Base-by-base conservation (phyloP, 1,139 yeast species). In the Blastobotrys arbuscula region DNA sequence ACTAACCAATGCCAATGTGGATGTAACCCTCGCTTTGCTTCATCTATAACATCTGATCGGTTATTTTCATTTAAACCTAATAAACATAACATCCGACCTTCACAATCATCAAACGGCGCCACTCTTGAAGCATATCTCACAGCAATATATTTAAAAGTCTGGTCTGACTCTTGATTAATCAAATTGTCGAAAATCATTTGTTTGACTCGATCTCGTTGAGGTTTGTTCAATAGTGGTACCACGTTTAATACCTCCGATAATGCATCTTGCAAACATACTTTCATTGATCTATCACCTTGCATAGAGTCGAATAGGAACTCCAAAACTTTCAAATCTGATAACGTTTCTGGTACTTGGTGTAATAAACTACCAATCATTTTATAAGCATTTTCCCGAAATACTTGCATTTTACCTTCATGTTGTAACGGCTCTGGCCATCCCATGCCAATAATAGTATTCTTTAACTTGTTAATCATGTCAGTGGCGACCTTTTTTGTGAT, bases 21-120 rank as follows among this genome's bases (percentile, higher is more conserved):
- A 61, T 87, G 82, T 26, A 92, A 70, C 0, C 97, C 97, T 52
- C 79, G 79, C n/a, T 66, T 66, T 0, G 96, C 84, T 63, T 89
- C 97, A 59, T 89, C 96, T 13, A 82, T 70, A 0, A 83, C 78
- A 55, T 88, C 96, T 1, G 87, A 74, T 47, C 85, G 72, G 56
- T 84, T 84, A 4, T 53, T 57, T 2, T 65, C 66, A 16, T 78
- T 68, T 10, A 87, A 67, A 8, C 89, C 96, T 45, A 84, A 64
- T 18, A 89, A 64, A 60, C 92, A 83, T 37, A 87, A 67, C 47
- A 77, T 60, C 52, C 97, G 73, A 0, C 94, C 87, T 39, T 78
- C 78, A 0, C 85, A 64, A 61, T 88, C 90, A 47, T 72, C 60
- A 58, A 89, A 89, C 0, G 84, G 81, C 57, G 81, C 84, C 0